Evolutionary conservation across 805 yeast genomes (phyloP).

Genomic region (Wickerhamomyces subpelliculosus): DNA sequence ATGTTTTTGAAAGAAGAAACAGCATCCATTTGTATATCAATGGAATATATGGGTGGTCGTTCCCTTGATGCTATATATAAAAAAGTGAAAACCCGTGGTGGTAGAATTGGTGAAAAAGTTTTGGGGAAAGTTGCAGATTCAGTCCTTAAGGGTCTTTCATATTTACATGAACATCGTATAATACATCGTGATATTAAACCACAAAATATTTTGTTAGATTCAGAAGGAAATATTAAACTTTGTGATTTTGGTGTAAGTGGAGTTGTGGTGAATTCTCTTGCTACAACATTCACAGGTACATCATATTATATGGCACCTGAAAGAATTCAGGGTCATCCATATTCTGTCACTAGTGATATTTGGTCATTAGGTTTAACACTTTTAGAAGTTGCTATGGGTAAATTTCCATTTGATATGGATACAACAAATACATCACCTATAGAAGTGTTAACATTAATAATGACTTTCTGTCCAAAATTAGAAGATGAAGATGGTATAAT

Average conservation of each 20-base stretch:
- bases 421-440: conserved; percentile 62
- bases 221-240: conserved; percentile 74
- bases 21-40: conserved; percentile 84
- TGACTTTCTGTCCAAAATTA: conserved; percentile 75
- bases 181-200: conserved; percentile 97
- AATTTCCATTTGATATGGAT: conserved; percentile 58
- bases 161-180: conserved; percentile 79
- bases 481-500: conserved; percentile 69
- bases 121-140: conserved; percentile 86
- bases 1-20: conserved; percentile 73
- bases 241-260: conserved; percentile 99
- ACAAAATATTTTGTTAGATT: conserved; percentile 77
- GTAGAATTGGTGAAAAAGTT: conserved; percentile 88
- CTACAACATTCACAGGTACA: conserved; percentile 96
- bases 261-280: conserved; percentile 89
- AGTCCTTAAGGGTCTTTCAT: conserved; percentile 77
- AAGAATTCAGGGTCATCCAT: conserved; percentile 91
- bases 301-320: conserved; percentile 99
- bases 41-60: conserved; percentile 96
- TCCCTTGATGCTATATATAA: conserved; percentile 89
- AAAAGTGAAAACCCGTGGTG: conserved; percentile 63
- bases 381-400: conserved; percentile 89
- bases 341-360: conserved; percentile 90
- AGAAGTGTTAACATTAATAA: conserved; percentile 73
- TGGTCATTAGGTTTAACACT: conserved; percentile 95